Percentiles rank a stretch among this genome's conserved stretches.
Conservation (phyloP, 2,329 filamentous ascomycete species). For the Cordyceps cicadae region DNA sequence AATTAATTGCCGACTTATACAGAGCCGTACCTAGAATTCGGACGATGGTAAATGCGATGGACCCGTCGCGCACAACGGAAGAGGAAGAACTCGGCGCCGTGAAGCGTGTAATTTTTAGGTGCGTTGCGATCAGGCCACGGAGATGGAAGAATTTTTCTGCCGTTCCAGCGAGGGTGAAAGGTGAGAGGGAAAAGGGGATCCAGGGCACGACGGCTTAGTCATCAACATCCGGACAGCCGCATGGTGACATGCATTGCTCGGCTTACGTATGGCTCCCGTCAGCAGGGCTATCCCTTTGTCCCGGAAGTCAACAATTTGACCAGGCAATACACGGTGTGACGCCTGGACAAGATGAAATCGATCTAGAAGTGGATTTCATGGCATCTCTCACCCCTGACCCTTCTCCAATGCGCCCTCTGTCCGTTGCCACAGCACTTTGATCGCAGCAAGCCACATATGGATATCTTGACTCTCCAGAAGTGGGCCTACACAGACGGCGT, state of each 20-base stretch:
- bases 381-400: not conserved
- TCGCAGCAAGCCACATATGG: constrained; percentile 21
- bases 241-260: not conserved
- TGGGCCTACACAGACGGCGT: constrained; percentile 31
- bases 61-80: constrained; percentile 32
- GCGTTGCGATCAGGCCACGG: constrained; percentile 14
- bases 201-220: not conserved
- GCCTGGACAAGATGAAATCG: not conserved
- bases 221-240: constrained; percentile 2
- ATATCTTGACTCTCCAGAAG: constrained; percentile 25
- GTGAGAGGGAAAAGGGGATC: too few species aligned
- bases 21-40: constrained; percentile 24
- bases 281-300: not conserved
- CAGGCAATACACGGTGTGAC: not conserved
- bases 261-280: not conserved
- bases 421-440: not conserved
- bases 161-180: not conserved
- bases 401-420: not conserved
- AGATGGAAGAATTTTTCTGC: constrained; percentile 19
- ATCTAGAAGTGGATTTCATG: not conserved
- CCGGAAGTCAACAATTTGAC: not conserved
- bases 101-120: constrained; percentile 14
- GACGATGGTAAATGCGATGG: constrained; percentile 37
- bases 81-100: constrained; percentile 38
- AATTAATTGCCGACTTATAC: constrained; percentile 25